These are phyloP conservation scores for Cercospora sp. DNA, from an alignment of 2,329 filamentous ascomycete genomes.

Conservation along the genomic window DNA sequence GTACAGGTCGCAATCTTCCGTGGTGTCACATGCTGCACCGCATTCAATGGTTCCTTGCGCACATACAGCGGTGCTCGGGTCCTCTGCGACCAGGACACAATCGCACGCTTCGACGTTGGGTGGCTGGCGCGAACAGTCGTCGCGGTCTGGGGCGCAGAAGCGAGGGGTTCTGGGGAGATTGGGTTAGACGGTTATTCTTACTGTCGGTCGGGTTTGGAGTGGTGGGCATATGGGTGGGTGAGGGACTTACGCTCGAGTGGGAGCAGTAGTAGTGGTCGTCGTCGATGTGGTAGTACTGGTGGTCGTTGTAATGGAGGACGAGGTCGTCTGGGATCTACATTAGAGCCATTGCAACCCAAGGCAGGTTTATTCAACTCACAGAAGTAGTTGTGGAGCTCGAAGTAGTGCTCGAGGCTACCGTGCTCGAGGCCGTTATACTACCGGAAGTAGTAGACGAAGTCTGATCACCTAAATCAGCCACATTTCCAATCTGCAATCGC, in stretches of 20 bases:
- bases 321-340: too few species aligned
- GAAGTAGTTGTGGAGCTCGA: background rate
- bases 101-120: background rate
- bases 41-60: background rate
- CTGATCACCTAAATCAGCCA: too few species aligned
- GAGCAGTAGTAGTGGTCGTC: too few species aligned
- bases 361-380: too few species aligned
- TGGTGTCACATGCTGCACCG: background rate
- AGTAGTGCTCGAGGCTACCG: background rate
- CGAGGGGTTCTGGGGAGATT: background rate
- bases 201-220: too few species aligned
- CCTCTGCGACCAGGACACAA: background rate
- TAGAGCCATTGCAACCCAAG: too few species aligned
- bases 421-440: too few species aligned
- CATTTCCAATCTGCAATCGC: too few species aligned
- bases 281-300: too few species aligned
- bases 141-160: background rate
- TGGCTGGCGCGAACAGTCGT: background rate
- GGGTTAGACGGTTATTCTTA: background rate
- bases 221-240: too few species aligned
- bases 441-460: too few species aligned
- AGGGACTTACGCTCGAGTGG: background rate
- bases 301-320: too few species aligned
- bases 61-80: background rate
- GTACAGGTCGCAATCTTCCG: background rate